phyloP scores from a whole-genome alignment of 2,329 filamentous ascomycete genomes.

The Colletotrichum higginsianum region DNA sequence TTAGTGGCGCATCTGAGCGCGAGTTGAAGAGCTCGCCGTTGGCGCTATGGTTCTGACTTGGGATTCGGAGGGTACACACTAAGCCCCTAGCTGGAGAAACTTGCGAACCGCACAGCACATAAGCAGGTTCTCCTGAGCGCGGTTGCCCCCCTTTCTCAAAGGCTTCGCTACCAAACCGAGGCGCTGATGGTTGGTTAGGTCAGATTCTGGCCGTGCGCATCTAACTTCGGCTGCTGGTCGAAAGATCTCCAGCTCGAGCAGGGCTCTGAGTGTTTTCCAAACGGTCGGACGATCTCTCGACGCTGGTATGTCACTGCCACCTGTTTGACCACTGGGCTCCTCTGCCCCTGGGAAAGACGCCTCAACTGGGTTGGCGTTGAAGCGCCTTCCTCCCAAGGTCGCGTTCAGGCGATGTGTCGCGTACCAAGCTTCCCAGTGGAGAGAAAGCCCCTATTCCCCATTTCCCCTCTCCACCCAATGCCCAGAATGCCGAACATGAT shows the following conservation, averaged over 20 bases:
- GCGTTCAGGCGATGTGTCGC: constrained; percentile 51
- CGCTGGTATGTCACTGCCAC: not conserved
- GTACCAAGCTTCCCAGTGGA: constrained; percentile 86
- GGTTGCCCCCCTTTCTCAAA: not conserved
- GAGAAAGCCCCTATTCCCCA: constrained; percentile 90
- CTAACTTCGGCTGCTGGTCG: not conserved
- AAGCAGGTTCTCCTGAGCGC: not conserved
- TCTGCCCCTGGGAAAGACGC: constrained; percentile 1
- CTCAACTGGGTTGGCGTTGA: not conserved
- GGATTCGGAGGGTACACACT: not conserved
- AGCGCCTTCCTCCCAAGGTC: constrained; percentile 3
- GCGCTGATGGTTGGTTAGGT: not conserved
- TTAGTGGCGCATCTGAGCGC: constrained; percentile 29
- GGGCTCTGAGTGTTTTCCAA: not conserved
- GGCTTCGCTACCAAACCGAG: not conserved
- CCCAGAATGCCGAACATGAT: constrained; percentile 84
- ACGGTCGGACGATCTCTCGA: not conserved
- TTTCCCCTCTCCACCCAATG: constrained; percentile 89
- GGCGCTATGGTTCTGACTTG: not conserved
- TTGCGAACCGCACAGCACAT: not conserved
- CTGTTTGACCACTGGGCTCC: not conserved
- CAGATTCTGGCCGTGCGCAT: not conserved
- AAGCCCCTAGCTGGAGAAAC: not conserved
- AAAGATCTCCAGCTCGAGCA: constrained; percentile 7
- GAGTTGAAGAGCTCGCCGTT: not conserved